These are phyloP conservation scores for Arabidopsis hybrid DNA, from an alignment of 441 rosid species.

Conservation along the genomic window DNA sequence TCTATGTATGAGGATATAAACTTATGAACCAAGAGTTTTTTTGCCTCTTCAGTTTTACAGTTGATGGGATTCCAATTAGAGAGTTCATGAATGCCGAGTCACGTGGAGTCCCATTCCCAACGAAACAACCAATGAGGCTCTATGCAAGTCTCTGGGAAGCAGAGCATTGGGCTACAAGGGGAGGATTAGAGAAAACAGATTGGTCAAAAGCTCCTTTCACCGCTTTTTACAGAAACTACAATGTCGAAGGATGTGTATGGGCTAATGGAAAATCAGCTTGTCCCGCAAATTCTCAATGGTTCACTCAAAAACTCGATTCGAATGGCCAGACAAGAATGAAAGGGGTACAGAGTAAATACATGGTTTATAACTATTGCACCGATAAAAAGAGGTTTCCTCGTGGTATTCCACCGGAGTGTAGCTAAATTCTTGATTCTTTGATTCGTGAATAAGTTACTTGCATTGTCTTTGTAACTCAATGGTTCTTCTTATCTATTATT, in stretches of 20 bases:
- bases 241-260: constrained; percentile 62
- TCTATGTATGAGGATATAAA: neutral
- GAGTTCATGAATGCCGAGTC: constrained; percentile 40
- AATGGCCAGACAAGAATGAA: constrained; percentile 37
- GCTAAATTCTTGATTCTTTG: constrained; percentile 25
- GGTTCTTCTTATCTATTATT: constrained; percentile 16
- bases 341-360: constrained; percentile 54
- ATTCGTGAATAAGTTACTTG: constrained; percentile 30
- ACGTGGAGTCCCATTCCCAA: constrained; percentile 36
- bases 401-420: constrained; percentile 53
- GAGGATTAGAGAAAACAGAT: constrained; percentile 45
- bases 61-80: constrained; percentile 43
- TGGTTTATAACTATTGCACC: constrained; percentile 62
- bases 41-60: constrained; percentile 31
- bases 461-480: constrained; percentile 18
- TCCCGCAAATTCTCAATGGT: constrained; percentile 35
- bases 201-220: constrained; percentile 48
- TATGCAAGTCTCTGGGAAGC: constrained; percentile 47
- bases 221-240: constrained; percentile 43
- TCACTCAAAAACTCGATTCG: constrained; percentile 39
- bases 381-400: constrained; percentile 53
- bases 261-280: constrained; percentile 52
- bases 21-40: neutral
- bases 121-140: constrained; percentile 39
- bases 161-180: constrained; percentile 46